A percentile compares a stretch with the other conserved stretches of the same genome.
phyloP scores from a whole-genome alignment of 352 stramenopile genomes.

The Thalassiosira ordinaria region DNA sequence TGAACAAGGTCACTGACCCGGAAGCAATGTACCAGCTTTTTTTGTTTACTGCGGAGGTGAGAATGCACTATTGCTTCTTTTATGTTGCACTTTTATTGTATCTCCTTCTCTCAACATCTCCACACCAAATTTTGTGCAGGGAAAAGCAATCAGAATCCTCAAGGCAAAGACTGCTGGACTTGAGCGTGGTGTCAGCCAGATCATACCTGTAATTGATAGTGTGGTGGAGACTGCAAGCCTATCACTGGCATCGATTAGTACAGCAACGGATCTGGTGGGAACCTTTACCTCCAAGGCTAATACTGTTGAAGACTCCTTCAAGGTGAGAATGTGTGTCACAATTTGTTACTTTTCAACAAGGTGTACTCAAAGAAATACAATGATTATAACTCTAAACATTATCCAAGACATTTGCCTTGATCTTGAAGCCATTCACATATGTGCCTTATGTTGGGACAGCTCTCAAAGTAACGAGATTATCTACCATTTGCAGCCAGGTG shows the following conservation, averaged over 20 bases:
- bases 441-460: neutral
- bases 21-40: slow-evolving; percentile 36
- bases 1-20: slow-evolving; percentile 33
- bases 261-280: neutral
- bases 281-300: neutral
- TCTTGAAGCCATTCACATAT: neutral
- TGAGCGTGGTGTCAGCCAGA: slow-evolving; percentile 15
- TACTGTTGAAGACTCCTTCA: neutral
- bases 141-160: slow-evolving; percentile 22
- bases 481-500: neutral
- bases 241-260: neutral
- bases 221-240: neutral
- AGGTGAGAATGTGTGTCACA: too few species aligned
- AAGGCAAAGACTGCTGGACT: slow-evolving; percentile 6
- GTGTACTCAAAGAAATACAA: too few species aligned
- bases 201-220: slow-evolving; percentile 9
- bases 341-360: too few species aligned
- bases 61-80: too few species aligned
- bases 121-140: too few species aligned
- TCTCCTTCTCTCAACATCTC: too few species aligned
- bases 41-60: slow-evolving; percentile 16
- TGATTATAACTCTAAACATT: too few species aligned
- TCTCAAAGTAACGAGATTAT: neutral
- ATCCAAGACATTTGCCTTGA: neutral
- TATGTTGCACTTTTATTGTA: too few species aligned